Percentiles rank a stretch among this genome's conserved stretches.
phyloP scores from a whole-genome alignment of 805 yeast species.

The Schizosaccharomyces cryophilus region DNA sequence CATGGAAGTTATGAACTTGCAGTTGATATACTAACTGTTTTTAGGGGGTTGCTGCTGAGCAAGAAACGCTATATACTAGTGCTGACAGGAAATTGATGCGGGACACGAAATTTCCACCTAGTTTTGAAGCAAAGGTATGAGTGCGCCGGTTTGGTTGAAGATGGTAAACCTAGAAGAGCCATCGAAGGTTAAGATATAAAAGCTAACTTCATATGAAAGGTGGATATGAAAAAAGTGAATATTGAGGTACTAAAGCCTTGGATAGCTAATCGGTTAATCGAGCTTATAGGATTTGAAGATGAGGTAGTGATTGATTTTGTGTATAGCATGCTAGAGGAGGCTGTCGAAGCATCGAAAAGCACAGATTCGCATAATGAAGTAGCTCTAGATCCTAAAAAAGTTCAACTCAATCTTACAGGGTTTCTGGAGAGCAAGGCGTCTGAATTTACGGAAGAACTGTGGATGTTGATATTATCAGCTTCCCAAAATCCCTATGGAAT shows the following conservation, averaged over 20 bases:
- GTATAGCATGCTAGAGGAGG: constrained; percentile 1
- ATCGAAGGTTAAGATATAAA: not conserved
- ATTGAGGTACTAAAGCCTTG: constrained; percentile 3
- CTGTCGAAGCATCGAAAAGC: not conserved
- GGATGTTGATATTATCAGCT: constrained; percentile 1
- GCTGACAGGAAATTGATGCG: constrained; percentile 3
- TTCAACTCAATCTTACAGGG: not conserved
- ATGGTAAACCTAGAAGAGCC: not conserved
- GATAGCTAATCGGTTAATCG: constrained; percentile 1
- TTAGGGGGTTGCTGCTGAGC: not conserved
- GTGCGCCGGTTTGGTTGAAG: not conserved
- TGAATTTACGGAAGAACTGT: not conserved
- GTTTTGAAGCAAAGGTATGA: not conserved
- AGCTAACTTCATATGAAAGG: not conserved
- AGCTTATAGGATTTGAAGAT: constrained; percentile 2
- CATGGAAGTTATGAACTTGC: not conserved
- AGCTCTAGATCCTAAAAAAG: not conserved
- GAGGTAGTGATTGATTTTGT: constrained; percentile 3
- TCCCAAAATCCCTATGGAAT: not conserved
- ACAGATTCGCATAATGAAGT: not conserved
- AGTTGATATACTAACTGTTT: not conserved
- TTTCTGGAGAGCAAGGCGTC: constrained; percentile 1
- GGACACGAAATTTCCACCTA: not conserved
- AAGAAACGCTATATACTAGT: not conserved
- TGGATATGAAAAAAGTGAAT: constrained; percentile 1